Evolutionary conservation across 2,329 filamentous ascomycete species (phyloP).

Genomic region (Fusarium foetens): DNA sequence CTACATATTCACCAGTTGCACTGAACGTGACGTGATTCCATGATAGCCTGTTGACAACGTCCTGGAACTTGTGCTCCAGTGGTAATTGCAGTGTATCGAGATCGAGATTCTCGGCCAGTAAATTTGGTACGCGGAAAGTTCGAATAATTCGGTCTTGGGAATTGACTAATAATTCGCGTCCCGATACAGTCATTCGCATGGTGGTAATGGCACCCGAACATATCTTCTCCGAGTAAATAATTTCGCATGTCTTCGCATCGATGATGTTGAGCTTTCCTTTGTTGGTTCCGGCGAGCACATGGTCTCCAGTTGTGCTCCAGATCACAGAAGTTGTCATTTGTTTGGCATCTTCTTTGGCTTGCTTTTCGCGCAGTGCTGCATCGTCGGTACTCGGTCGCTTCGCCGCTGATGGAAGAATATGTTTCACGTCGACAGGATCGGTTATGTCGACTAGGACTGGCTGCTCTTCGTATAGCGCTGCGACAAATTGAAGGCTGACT

Average conservation of each 20-base stretch:
- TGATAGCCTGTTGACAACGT: slow-evolving; percentile 91
- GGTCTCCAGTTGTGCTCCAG: slow-evolving; percentile 85
- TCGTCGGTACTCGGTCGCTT: slow-evolving; percentile 78
- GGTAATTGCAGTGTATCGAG: slow-evolving; percentile 88
- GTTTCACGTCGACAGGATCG: slow-evolving; percentile 75
- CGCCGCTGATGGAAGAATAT: slow-evolving; percentile 82
- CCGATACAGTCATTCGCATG: slow-evolving; percentile 82
- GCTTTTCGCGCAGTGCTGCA: slow-evolving; percentile 79
- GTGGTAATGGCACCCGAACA: slow-evolving; percentile 90
- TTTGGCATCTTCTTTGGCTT: slow-evolving; percentile 90
- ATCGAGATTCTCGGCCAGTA: slow-evolving; percentile 74
- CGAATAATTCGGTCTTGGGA: slow-evolving; percentile 94
- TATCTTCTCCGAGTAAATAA: slow-evolving; percentile 90
- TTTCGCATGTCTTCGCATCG: slow-evolving; percentile 79
- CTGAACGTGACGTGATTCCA: slow-evolving; percentile 99
- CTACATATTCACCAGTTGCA: slow-evolving; percentile 93
- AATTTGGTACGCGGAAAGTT: slow-evolving; percentile 88
- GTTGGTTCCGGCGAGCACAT: slow-evolving; percentile 91
- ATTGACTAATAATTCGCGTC: slow-evolving; percentile 89
- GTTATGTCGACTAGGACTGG: slow-evolving; percentile 87
- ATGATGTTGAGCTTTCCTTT: slow-evolving; percentile 98
- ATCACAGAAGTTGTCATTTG: slow-evolving; percentile 94
- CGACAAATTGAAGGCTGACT: slow-evolving; percentile 80
- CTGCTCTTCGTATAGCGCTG: slow-evolving; percentile 92
- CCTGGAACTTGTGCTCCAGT: slow-evolving; percentile 97